Evolutionary conservation across 768 basidiomycete species (phyloP).

Genomic region (Daedaleopsis nitida): DNA sequence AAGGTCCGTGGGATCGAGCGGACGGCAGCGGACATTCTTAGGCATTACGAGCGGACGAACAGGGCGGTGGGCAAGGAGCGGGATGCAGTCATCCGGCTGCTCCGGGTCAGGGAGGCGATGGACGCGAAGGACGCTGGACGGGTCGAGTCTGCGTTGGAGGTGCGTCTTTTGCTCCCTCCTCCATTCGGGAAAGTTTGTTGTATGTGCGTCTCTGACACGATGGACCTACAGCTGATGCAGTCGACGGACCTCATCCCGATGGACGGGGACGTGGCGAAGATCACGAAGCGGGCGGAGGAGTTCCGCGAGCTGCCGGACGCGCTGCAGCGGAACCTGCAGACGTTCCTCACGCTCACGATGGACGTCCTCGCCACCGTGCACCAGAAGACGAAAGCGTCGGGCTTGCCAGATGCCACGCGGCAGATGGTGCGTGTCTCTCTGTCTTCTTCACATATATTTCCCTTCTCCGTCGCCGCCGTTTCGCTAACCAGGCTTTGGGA

Average conservation of each 20-base stretch:
- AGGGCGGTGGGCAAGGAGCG: conserved; percentile 70
- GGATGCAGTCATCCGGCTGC: conserved; percentile 71
- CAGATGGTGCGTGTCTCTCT: conserved; percentile 60
- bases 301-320: conserved; percentile 87
- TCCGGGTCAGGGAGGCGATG: conserved; percentile 82
- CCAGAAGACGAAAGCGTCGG: conserved; percentile 70
- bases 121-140: conserved; percentile 72
- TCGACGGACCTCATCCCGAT: conserved; percentile 86
- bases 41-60: conserved; percentile 79
- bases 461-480: conserved; percentile 2
- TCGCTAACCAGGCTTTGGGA: too few species aligned
- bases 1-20: conserved; percentile 69
- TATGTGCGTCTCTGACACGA: conserved; percentile 1
- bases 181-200: neutral
- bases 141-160: conserved; percentile 80
- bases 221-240: conserved; percentile 69
- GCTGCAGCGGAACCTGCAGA: conserved; percentile 86
- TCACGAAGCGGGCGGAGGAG: conserved; percentile 84
- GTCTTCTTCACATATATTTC: conserved; percentile 14
- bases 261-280: conserved; percentile 80
- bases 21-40: conserved; percentile 76
- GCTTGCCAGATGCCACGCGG: conserved; percentile 71
- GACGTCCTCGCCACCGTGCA: conserved; percentile 85
- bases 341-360: conserved; percentile 90
- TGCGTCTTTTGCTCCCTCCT: conserved; percentile 39